Percentiles rank a stretch among this genome's conserved stretches.
Conservation (phyloP, 371 early-diverging fungal species). For the Caulochytrium protostelioides region DNA sequence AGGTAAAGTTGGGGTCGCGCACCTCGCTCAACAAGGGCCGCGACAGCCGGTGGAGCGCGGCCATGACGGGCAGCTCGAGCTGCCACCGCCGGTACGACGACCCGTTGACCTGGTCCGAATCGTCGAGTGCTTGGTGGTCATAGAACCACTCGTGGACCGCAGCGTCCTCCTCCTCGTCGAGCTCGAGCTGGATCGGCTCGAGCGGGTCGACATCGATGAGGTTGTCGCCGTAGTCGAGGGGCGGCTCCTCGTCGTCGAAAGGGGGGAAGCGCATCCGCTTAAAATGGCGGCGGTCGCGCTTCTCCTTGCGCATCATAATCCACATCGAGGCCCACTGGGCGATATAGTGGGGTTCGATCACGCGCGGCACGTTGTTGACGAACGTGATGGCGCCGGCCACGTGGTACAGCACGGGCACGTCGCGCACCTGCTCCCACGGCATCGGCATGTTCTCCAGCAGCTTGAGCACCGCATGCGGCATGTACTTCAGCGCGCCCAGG, state of each 20-base stretch:
- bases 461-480: constrained; percentile 95
- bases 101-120: constrained; percentile 66
- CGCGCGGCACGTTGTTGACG: constrained; percentile 88
- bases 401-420: constrained; percentile 92
- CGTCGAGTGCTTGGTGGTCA: constrained; percentile 78
- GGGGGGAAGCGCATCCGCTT: constrained; percentile 96
- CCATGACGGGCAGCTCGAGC: constrained; percentile 78
- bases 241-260: constrained; percentile 96
- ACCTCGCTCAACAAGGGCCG: constrained; percentile 81
- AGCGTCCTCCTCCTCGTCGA: constrained; percentile 85
- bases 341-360: constrained; percentile 84
- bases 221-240: constrained; percentile 93
- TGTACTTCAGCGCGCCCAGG: constrained; percentile 90
- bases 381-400: constrained; percentile 96
- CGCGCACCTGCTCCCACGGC: constrained; percentile 97
- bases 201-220: constrained; percentile 88
- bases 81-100: constrained; percentile 79
- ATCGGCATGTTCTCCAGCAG: constrained; percentile 97
- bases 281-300: constrained; percentile 90
- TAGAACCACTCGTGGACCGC: constrained; percentile 92
- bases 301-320: constrained; percentile 98
- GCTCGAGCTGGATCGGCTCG: constrained; percentile 94
- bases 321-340: constrained; percentile 98
- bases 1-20: constrained; percentile 85
- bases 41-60: constrained; percentile 76